Percentiles rank a stretch among this genome's conserved stretches.
Evolutionary conservation across 2,329 filamentous ascomycete genomes (phyloP).

Genomic region (Fusarium sp.): DNA sequence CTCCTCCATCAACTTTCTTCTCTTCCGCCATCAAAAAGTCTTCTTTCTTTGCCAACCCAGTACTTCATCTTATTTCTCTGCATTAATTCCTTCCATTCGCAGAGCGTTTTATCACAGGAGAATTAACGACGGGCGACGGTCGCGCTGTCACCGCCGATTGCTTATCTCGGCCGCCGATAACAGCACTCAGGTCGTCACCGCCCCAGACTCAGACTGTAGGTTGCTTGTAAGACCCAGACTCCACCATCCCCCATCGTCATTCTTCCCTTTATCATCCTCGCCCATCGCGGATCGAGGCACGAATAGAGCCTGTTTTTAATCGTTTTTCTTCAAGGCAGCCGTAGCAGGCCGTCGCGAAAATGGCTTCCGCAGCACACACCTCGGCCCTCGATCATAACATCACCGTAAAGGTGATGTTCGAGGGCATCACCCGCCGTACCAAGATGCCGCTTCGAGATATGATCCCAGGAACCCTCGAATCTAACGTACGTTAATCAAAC

Average conservation of each 20-base stretch:
- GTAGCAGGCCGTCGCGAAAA: slow-evolving; percentile 26
- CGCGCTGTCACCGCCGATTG: slow-evolving; percentile 42
- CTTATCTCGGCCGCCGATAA: slow-evolving; percentile 45
- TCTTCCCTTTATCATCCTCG: slow-evolving; percentile 33
- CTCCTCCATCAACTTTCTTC: slow-evolving; percentile 31
- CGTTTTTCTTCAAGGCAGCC: background rate
- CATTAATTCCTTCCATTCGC: background rate
- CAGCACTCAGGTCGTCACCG: slow-evolving; percentile 42
- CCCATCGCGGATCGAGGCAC: slow-evolving; percentile 28
- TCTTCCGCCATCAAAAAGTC: slow-evolving; percentile 13
- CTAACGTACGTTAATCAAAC: slow-evolving; percentile 75
- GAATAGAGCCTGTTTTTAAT: slow-evolving; percentile 5
- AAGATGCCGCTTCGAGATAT: slow-evolving; percentile 92
- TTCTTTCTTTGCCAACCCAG: background rate
- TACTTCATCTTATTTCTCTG: slow-evolving; percentile 1
- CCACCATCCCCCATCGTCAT: slow-evolving; percentile 38
- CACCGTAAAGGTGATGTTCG: slow-evolving; percentile 84
- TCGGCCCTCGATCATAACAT: slow-evolving; percentile 60
- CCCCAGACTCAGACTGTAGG: slow-evolving; percentile 30
- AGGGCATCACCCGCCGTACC: slow-evolving; percentile 81
- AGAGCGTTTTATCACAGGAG: background rate
- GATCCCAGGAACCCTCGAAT: slow-evolving; percentile 76
- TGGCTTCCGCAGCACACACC: slow-evolving; percentile 44
- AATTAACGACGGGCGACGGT: slow-evolving; percentile 38
- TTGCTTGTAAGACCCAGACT: slow-evolving; percentile 42